A percentile compares a stretch with the other conserved stretches of the same genome.
Conservation (phyloP, 106 monocot genomes). For the Posidonia australis region DNA sequence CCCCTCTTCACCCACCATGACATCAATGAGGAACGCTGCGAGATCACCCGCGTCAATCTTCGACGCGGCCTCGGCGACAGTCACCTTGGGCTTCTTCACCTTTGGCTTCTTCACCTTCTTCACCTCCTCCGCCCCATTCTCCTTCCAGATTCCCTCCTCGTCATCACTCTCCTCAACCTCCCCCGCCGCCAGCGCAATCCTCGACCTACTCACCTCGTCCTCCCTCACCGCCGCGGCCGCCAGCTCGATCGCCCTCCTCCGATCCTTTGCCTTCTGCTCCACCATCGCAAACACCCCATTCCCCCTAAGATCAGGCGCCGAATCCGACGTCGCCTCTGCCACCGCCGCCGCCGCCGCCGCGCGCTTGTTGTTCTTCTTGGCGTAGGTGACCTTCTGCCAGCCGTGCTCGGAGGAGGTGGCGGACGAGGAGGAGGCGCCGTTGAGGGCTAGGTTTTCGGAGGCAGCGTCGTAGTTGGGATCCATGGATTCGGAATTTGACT, state of each 20-base stretch:
- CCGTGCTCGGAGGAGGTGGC: slow-evolving; percentile 38
- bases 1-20: slow-evolving; percentile 33
- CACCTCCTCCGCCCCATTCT: slow-evolving; percentile 17
- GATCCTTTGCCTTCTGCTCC: slow-evolving; percentile 62
- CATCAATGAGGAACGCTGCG: slow-evolving; percentile 51
- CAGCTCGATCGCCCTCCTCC: slow-evolving; percentile 47
- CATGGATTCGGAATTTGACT: background rate
- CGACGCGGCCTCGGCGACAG: slow-evolving; percentile 81
- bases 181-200: slow-evolving; percentile 11
- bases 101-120: slow-evolving; percentile 76
- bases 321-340: background rate
- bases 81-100: slow-evolving; percentile 85
- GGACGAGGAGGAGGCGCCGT: slow-evolving; percentile 5
- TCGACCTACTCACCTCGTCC: background rate
- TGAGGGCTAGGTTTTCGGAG: background rate
- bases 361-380: slow-evolving; percentile 49
- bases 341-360: background rate
- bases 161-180: slow-evolving; percentile 35
- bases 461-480: background rate
- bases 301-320: slow-evolving; percentile 1
- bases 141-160: slow-evolving; percentile 12
- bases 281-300: slow-evolving; percentile 67
- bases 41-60: slow-evolving; percentile 65
- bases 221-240: slow-evolving; percentile 19
- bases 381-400: slow-evolving; percentile 90